Percentiles rank a stretch among this genome's conserved stretches.
Conservation (phyloP, 495 filamentous ascomycete genomes). For the Hyaloscypha hepaticicola region DNA sequence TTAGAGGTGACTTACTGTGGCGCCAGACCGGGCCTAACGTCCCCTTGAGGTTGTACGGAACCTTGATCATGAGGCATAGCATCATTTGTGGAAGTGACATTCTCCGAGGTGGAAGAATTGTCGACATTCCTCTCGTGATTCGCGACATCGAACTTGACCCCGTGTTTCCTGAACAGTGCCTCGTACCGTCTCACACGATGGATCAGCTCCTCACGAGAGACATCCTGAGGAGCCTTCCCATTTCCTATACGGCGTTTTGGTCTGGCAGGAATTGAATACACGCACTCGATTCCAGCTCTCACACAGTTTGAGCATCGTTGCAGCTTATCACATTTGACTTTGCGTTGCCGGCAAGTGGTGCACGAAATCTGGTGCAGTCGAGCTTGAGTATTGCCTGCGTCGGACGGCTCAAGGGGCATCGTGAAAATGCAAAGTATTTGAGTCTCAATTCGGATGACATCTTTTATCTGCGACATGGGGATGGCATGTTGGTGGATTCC, state of each 20-base stretch:
- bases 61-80: neutral
- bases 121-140: neutral
- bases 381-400: neutral
- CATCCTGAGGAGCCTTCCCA: conserved; percentile 45
- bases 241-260: conserved; percentile 48
- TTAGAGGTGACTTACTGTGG: neutral
- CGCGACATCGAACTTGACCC: neutral
- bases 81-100: neutral
- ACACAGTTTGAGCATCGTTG: conserved; percentile 62
- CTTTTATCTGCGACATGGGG: too few relatives aligned
- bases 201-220: conserved; percentile 45
- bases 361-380: conserved; percentile 41
- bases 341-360: conserved; percentile 60
- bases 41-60: neutral
- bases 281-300: conserved; percentile 56
- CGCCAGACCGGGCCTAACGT: neutral
- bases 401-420: neutral
- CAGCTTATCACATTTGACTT: conserved; percentile 64
- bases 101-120: neutral
- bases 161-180: conserved; percentile 4
- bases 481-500: too few relatives aligned
- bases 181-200: conserved; percentile 1
- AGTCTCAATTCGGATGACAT: too few relatives aligned
- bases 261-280: conserved; percentile 51
- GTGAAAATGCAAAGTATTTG: too few relatives aligned